Base-by-base conservation (phyloP, 164 flowering plant genomes). In the Vitis riparia region DNA sequence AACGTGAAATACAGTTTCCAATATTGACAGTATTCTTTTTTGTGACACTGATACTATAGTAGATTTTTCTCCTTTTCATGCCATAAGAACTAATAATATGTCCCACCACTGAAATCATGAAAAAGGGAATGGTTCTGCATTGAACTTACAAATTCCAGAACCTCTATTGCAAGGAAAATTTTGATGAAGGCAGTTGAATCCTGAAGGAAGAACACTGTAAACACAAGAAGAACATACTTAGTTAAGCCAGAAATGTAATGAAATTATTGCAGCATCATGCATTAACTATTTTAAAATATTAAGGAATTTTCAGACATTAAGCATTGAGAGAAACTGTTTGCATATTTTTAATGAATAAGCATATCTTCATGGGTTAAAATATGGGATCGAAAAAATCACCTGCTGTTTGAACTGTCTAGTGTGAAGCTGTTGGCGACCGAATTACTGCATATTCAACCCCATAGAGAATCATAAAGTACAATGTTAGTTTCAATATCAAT, bases 381-480 rank as follows among this genome's bases (percentile, higher is more conserved):
- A 13, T 23, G n/a, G 52, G 52, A 17, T 51, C 0, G 5, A 51
- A 16, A 48, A 27, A 72, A 63, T 74, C 57, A 88, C 94, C 93
- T 89, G 82, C 58, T 81, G 64, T 76, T 76, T 68, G 85, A 80
- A 58, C 70, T 61, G 13, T 65, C 80, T 2, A 81, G 12, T 23
- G 81, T 80, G 76, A 92, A 89, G 79, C 84, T 88, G 83, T 92
- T 92, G 67, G 82, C 85, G n/a, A 89, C 88, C 68, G 90, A 62
- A 62, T 89, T 91, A 53, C 97, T 90, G 88, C 80, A 79, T 44
- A 50, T 23, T 17, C 32, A 5, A 61, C 23, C 65, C 11, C 52
- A 65, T 17, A 57, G 29, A 50, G 17, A 68, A 49, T 23, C 19
- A 37, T 37, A 23, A 23, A 37, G 44, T 37, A 0, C 11, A 59